Base-by-base conservation (phyloP, 345 rosid genomes). In the Eucalyptus rudis region DNA sequence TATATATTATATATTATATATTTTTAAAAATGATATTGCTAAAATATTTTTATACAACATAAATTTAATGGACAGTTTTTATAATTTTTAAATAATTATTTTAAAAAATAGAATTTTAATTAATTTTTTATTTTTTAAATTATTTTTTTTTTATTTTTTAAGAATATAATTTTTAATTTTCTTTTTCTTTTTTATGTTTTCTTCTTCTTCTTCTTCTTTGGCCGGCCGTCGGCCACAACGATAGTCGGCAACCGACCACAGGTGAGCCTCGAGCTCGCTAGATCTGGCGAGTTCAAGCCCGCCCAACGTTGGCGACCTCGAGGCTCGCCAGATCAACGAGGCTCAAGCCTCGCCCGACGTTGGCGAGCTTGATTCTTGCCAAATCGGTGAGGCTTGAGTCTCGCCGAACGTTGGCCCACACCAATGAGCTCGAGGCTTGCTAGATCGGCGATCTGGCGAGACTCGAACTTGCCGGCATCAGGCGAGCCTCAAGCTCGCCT, bases 281-380 rank as follows among this genome's bases (percentile, higher is more conserved):
- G 50, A 49, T 4, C 1, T 1, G 2, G 50, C 50, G 1, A 49
- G 50, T 4, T 49, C 1, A 1, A 49, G 50, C 16, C 1, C 16
- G 50, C 50, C 0, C 15, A 1, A 49, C 16, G 1, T 1, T 0
- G 2, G 16, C 1, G 16, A 49, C 2, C 50, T 49, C 0, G 16
- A 49, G 49, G 49, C 49, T 47, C 1, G 0, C 49, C 0, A 47
- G 4, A 47, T 47, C 2, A 0, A 4, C 2, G 49, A 47, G 50
- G 50, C 50, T 49, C 5, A 2, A 49, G 50, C 50, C 50, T 49
- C 5, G 5, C 14, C 5, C 1, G 5, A 4, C 0, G 2, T 0
- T 49, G 50, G 50, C 0, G 5, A 49, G 50, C 50, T 49, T 49
- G 50, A 49, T 13, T 13, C 50, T 49, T 0, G 50, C 50, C 50